Percentiles rank a stretch among this genome's conserved stretches.
phyloP scores from a whole-genome alignment of 768 basidiomycete genomes.

The Chalciporus pseudorubinellus region DNA sequence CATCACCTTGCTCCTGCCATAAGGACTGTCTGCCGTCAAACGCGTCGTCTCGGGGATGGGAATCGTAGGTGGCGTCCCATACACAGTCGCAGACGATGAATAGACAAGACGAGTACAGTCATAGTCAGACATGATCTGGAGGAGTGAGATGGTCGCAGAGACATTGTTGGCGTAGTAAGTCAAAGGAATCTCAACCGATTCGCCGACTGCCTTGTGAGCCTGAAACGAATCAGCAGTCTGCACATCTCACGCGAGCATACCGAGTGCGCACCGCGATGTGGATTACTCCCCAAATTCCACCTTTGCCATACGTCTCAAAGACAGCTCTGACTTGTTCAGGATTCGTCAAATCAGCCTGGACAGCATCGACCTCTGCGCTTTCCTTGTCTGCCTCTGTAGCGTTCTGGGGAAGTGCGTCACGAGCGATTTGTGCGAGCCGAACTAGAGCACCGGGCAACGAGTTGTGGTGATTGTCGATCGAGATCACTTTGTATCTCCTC shows the following conservation, averaged over 20 bases:
- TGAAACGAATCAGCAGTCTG: slow-evolving; percentile 28
- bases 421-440: slow-evolving; percentile 79
- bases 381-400: slow-evolving; percentile 67
- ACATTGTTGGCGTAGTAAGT: slow-evolving; percentile 96
- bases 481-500: slow-evolving; percentile 86
- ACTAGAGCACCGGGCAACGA: slow-evolving; percentile 73
- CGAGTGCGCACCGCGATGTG: slow-evolving; percentile 79
- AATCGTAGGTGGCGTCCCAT: slow-evolving; percentile 87
- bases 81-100: slow-evolving; percentile 97
- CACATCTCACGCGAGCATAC: not conserved
- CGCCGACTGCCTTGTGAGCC: slow-evolving; percentile 98
- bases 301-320: slow-evolving; percentile 82
- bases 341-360: slow-evolving; percentile 73
- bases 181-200: slow-evolving; percentile 90
- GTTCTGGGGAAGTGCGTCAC: slow-evolving; percentile 62
- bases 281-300: slow-evolving; percentile 94
- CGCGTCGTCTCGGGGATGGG: slow-evolving; percentile 94
- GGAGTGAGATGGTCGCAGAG: slow-evolving; percentile 76
- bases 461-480: slow-evolving; percentile 95
- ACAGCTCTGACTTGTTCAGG: slow-evolving; percentile 69
- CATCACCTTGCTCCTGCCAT: slow-evolving; percentile 97
- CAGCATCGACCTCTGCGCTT: slow-evolving; percentile 68
- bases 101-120: slow-evolving; percentile 88
- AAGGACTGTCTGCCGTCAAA: slow-evolving; percentile 85
- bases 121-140: slow-evolving; percentile 84